Percentiles rank a stretch among this genome's conserved stretches.
Conservation (phyloP, 495 filamentous ascomycete species). For the Daldinia loculata region DNA sequence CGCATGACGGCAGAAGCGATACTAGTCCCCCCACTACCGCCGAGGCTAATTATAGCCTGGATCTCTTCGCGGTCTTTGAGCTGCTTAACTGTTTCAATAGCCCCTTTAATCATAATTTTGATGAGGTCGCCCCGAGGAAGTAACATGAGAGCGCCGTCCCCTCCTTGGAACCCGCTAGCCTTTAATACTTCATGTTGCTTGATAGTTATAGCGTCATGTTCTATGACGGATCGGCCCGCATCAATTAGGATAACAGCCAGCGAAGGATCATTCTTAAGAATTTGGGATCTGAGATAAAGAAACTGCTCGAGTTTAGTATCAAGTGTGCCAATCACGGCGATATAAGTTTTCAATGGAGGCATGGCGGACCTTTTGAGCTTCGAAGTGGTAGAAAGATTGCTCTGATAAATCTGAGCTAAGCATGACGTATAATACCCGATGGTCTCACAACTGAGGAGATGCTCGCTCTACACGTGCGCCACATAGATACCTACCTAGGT, state of each 20-base stretch:
- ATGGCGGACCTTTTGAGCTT: conserved; percentile 17
- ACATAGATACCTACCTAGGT: no score
- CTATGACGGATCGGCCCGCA: conserved; percentile 56
- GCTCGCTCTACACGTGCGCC: no score
- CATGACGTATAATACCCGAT: not conserved
- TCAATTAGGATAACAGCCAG: conserved; percentile 63
- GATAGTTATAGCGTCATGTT: conserved; percentile 59
- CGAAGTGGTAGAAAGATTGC: not conserved
- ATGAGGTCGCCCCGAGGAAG: conserved; percentile 62
- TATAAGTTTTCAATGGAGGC: conserved; percentile 48
- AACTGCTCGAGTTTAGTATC: conserved; percentile 73
- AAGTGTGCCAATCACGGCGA: conserved; percentile 71
- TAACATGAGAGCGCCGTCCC: conserved; percentile 23
- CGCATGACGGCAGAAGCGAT: conserved; percentile 67
- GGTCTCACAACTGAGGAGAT: not conserved
- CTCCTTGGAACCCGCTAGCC: conserved; percentile 26
- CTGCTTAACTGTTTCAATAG: conserved; percentile 45
- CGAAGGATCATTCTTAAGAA: conserved; percentile 47
- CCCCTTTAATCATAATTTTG: conserved; percentile 56
- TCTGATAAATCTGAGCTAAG: not conserved
- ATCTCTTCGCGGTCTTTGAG: conserved; percentile 51
- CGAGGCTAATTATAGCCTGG: conserved; percentile 64
- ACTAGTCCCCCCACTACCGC: conserved; percentile 67
- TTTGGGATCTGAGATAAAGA: conserved; percentile 62
- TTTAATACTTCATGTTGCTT: conserved; percentile 51